These are phyloP conservation scores for Kockiozyma suomiensis DNA, from an alignment of 805 yeast genomes.

Conservation along the genomic window DNA sequence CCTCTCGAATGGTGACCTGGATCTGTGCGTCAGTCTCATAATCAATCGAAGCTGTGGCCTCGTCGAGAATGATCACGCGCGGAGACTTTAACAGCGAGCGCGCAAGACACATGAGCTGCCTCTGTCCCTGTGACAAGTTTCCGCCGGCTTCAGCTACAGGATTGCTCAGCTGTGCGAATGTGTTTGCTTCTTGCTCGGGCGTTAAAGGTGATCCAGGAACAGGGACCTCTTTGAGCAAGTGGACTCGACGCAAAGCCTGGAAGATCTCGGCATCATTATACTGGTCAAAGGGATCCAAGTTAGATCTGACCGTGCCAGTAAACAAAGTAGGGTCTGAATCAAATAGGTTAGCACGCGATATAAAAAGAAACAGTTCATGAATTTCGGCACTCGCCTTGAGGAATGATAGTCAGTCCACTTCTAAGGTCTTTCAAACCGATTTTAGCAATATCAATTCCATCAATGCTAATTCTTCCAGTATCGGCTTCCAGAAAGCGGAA, in stretches of 20 bases:
- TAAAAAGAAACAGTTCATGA: conserved; percentile 62
- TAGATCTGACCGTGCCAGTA: conserved; percentile 67
- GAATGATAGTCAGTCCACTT: conserved; percentile 67
- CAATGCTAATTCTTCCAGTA: conserved; percentile 60
- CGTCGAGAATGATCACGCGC: conserved; percentile 72
- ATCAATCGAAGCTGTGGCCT: conserved; percentile 72
- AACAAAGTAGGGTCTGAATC: conserved; percentile 77
- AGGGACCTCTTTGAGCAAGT: conserved; percentile 13
- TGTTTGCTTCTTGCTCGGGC: conserved; percentile 12
- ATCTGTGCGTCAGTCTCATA: conserved; percentile 80
- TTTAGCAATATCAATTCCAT: conserved; percentile 62
- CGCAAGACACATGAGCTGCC: conserved; percentile 79
- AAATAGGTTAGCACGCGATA: too few species aligned
- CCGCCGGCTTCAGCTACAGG: conserved; percentile 71
- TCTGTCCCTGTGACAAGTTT: conserved; percentile 85
- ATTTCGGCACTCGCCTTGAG: conserved; percentile 51
- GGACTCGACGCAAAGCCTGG: conserved; percentile 33
- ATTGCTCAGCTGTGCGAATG: conserved; percentile 58
- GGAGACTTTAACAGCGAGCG: conserved; percentile 74
- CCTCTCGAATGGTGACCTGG: conserved; percentile 68
- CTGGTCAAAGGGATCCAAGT: conserved; percentile 70
- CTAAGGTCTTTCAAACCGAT: conserved; percentile 67
- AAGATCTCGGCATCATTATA: conserved; percentile 53
- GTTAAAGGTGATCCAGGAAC: not conserved
- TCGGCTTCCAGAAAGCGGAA: conserved; percentile 64